phyloP scores from a whole-genome alignment of 2,329 filamentous ascomycete species.

The Verruconis gallopava region DNA sequence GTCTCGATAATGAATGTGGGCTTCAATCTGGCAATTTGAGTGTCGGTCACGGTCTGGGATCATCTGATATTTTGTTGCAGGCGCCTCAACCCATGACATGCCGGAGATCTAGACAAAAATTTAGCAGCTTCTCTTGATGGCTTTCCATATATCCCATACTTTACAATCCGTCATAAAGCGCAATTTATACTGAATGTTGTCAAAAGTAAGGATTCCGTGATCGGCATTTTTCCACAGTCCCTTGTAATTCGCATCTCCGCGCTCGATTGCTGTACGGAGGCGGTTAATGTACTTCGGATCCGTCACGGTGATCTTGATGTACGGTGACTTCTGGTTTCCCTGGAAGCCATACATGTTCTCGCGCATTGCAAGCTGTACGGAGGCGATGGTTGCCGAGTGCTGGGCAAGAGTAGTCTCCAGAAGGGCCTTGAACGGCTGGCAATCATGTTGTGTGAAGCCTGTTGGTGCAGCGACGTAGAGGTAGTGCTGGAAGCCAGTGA shows the following conservation, averaged over 20 bases:
- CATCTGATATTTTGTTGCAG: conserved; percentile 58
- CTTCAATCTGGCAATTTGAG: conserved; percentile 95
- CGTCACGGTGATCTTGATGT: conserved; percentile 83
- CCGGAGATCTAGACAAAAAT: conserved; percentile 56
- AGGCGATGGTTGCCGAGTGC: conserved; percentile 61
- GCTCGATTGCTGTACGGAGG: conserved; percentile 64
- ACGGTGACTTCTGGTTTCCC: conserved; percentile 82
- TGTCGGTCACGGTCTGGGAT: conserved; percentile 54
- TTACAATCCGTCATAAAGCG: conserved; percentile 97
- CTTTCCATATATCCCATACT: conserved; percentile 31
- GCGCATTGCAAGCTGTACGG: conserved; percentile 66
- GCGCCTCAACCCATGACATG: conserved; percentile 95
- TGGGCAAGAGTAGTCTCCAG: conserved; percentile 69
- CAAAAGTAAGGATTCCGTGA: conserved; percentile 74
- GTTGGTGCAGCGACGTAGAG: conserved; percentile 84
- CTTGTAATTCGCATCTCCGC: conserved; percentile 73
- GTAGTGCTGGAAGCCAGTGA: conserved; percentile 93
- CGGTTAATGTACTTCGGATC: conserved; percentile 75
- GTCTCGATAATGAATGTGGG: conserved; percentile 67
- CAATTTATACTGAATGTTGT: conserved; percentile 89
- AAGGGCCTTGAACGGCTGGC: conserved; percentile 62
- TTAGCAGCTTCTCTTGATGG: not conserved
- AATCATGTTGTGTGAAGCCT: conserved; percentile 66
- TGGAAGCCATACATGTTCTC: conserved; percentile 93
- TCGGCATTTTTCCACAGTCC: conserved; percentile 65